Evolutionary conservation across 768 basidiomycete species (phyloP).

Genomic region (Sistotremastrum suecicum): DNA sequence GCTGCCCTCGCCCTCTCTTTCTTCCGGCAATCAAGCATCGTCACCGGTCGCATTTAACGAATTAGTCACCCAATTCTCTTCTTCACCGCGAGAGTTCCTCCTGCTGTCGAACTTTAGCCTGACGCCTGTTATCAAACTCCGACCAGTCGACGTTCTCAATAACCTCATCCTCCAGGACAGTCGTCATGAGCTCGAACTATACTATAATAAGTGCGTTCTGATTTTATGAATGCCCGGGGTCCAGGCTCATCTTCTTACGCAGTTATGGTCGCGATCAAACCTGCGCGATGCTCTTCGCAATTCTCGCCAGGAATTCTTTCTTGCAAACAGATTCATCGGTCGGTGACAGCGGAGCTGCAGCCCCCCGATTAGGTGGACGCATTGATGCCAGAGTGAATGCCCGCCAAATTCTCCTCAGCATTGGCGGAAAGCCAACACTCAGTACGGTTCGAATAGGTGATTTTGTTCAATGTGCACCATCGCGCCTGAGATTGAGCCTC

Average conservation of each 20-base stretch:
- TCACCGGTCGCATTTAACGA: constrained; percentile 55
- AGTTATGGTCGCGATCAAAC: constrained; percentile 90
- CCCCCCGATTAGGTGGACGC: too few species aligned
- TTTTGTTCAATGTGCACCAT: too few species aligned
- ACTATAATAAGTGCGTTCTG: constrained; percentile 21
- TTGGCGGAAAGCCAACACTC: constrained; percentile 55
- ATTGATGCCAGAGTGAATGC: constrained; percentile 3
- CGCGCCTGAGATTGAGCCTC: constrained; percentile 1
- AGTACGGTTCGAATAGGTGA: constrained; percentile 19
- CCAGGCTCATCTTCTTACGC: neutral
- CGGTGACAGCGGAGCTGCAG: neutral
- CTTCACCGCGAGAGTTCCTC: constrained; percentile 66
- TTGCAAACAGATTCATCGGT: constrained; percentile 26
- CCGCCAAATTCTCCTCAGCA: constrained; percentile 14
- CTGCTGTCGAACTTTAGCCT: constrained; percentile 79
- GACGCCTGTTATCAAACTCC: constrained; percentile 64
- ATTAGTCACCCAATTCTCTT: constrained; percentile 68
- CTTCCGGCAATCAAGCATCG: constrained; percentile 15
- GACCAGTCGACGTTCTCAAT: constrained; percentile 74
- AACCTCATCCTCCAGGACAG: constrained; percentile 74
- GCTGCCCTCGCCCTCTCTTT: constrained; percentile 19
- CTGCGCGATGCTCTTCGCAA: constrained; percentile 79
- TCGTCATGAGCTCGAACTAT: too few species aligned
- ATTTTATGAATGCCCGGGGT: neutral
- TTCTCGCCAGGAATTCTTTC: constrained; percentile 77